Base-by-base conservation (phyloP, 768 basidiomycete species). In the Pulveroboletus sp. region DNA sequence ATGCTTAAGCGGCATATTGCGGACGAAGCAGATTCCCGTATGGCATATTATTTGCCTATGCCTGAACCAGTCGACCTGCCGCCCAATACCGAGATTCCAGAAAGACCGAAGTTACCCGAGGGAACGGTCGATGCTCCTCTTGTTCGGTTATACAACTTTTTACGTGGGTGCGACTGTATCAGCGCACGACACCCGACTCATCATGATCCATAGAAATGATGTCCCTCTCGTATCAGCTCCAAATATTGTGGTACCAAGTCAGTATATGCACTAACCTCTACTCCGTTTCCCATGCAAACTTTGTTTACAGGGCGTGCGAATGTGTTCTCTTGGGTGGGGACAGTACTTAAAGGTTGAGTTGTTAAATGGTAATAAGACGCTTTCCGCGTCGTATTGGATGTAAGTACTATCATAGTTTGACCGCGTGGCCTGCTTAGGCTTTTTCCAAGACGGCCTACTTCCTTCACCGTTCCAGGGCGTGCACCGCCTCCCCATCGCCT, bases 141-240 rank as follows among this genome's bases (percentile, higher is more conserved):
- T 4, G 79, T 93, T 8, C 80, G 94, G 35, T 61, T 92, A 7
- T 94, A 80, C 69, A 95, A 94, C 58, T 90, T 95, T 56, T 74
- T 97, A 31, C 92, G 94, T 95, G 65, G 61, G 91, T 66, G 59
- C 5, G 40, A 14, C 43, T 32, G 37, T 16, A 23, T 12, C 1
- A 23, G 20, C 20, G 19, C 13, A 29, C 7, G 13, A 41, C 6
- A 6, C 14, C 21, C 35, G 17, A 19, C 44, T 56, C 20, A 57
- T 10, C 16, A 10, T 43, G 38, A 8, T 40, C 8, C 3, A 53
- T 53, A 94, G 92, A 94, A 64, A 87, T 90, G 75, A 89, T 94
- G 81, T 90, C 91, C 1, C 68, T 97, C 50, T 86, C 90, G 2
- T 97, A 97, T 67, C 94, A 95, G 60, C 76, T 97, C 14, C 94